Evolutionary conservation across 768 basidiomycete species (phyloP).

Genomic region (Mycena galopus): DNA sequence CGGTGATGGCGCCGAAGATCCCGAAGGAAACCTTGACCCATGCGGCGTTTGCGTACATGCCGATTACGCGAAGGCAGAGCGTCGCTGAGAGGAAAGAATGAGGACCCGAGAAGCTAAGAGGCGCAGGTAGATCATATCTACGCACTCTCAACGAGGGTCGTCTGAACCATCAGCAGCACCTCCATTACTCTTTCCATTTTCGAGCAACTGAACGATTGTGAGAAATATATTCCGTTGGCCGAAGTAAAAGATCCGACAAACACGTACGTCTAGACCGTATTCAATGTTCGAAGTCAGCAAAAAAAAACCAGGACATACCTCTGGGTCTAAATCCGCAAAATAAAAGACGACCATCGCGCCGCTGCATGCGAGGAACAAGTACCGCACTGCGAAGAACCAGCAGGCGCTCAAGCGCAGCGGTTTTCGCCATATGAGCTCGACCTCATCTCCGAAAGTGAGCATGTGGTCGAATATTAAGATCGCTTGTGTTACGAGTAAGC

Average conservation of each 20-base stretch:
- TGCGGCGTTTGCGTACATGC: constrained; percentile 23
- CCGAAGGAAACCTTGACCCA: constrained; percentile 13
- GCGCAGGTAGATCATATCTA: not conserved
- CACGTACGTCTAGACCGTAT: not conserved
- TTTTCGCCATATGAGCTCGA: constrained; percentile 19
- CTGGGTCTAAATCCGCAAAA: constrained; percentile 13
- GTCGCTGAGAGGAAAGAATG: constrained; percentile 6
- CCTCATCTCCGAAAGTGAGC: constrained; percentile 19
- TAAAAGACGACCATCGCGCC: constrained; percentile 11
- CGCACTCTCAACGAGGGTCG: constrained; percentile 21
- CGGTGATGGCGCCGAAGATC: not conserved
- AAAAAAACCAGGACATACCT: not conserved
- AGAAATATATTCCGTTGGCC: not conserved
- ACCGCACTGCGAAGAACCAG: constrained; percentile 30
- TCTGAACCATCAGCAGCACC: constrained; percentile 16
- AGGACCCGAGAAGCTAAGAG: too few species aligned
- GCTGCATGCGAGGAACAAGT: constrained; percentile 23
- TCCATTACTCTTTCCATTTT: constrained; percentile 26
- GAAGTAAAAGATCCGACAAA: too few species aligned
- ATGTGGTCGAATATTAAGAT: constrained; percentile 32
- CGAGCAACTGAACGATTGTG: constrained; percentile 4
- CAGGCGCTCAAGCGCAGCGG: not conserved
- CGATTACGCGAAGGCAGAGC: constrained; percentile 20
- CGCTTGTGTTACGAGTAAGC: not conserved
- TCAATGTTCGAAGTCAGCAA: not conserved